Percentiles rank a stretch among this genome's conserved stretches.
Conservation (phyloP, 2,329 filamentous ascomycete genomes). For the Botryotinia narcissicola region DNA sequence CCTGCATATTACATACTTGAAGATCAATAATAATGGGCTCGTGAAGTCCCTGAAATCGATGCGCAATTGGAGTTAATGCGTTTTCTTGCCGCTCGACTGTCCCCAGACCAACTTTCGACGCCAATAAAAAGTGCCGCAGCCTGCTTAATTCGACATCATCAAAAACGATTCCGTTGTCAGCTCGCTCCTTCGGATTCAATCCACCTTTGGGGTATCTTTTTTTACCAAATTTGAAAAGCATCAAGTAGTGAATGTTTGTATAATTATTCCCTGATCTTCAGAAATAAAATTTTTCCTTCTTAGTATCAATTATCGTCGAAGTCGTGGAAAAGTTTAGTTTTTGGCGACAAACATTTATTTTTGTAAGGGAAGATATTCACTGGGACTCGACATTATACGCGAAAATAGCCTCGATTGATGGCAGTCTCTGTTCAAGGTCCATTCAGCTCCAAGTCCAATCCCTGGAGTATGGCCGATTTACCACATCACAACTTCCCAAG, state of each 20-base stretch:
- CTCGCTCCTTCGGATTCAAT: conserved; percentile 19
- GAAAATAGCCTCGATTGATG: conserved; percentile 36
- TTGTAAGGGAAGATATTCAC: conserved; percentile 22
- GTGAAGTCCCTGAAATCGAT: conserved; percentile 26
- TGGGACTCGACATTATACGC: neutral
- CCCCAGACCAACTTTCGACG: conserved; percentile 6
- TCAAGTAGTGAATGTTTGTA: conserved; percentile 18
- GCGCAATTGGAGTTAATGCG: conserved; percentile 15
- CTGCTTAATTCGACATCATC: conserved; percentile 13
- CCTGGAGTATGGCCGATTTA: conserved; percentile 36
- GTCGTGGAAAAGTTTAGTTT: conserved; percentile 4
- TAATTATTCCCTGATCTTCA: conserved; percentile 3
- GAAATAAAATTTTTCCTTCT: neutral
- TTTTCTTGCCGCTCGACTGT: conserved; percentile 18
- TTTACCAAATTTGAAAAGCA: conserved; percentile 5
- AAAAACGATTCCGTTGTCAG: conserved; percentile 4
- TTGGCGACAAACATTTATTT: neutral
- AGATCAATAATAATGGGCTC: conserved; percentile 29
- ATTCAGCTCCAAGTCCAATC: conserved; percentile 35
- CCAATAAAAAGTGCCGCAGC: conserved; percentile 21
- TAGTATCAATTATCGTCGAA: neutral
- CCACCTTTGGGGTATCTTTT: neutral
- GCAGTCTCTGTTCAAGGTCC: conserved; percentile 37
- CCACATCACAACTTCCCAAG: conserved; percentile 30
- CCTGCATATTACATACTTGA: conserved; percentile 25